These are phyloP conservation scores for Colletotrichum kahawae DNA, from an alignment of 2,329 filamentous ascomycete genomes.

Conservation along the genomic window DNA sequence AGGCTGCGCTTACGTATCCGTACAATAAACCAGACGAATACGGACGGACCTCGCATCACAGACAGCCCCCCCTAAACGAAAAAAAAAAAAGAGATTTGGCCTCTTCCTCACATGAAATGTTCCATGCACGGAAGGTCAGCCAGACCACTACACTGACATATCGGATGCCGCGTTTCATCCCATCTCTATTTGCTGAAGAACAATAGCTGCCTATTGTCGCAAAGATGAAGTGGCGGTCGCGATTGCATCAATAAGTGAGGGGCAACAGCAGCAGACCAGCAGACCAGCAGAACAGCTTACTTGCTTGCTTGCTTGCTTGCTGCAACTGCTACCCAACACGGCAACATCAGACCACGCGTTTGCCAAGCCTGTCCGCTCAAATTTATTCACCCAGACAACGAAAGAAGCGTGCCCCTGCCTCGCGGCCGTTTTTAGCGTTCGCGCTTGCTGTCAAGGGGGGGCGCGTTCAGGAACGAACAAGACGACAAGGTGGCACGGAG, in stretches of 20 bases:
- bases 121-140: not conserved
- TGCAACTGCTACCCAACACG: not conserved
- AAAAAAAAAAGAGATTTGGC: not conserved
- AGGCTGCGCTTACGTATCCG: not conserved
- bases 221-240: not conserved
- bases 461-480: not conserved
- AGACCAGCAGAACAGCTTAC: not conserved
- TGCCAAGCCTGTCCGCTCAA: not conserved
- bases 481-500: not conserved
- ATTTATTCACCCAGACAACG: not conserved
- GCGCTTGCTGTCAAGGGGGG: not conserved
- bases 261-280: not conserved
- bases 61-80: not conserved
- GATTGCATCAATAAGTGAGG: not conserved
- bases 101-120: not conserved
- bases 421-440: not conserved
- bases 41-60: constrained; percentile 5
- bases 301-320: not conserved
- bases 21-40: constrained; percentile 7
- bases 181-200: not conserved
- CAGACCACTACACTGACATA: not conserved
- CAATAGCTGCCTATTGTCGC: not conserved
- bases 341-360: constrained; percentile 12
- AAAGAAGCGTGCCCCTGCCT: not conserved
- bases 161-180: constrained; percentile 14